Percentiles rank a stretch among this genome's conserved stretches.
These are phyloP conservation scores for Achlya hypogyna DNA, from an alignment of 352 stramenopile genomes.

Conservation along the genomic window DNA sequence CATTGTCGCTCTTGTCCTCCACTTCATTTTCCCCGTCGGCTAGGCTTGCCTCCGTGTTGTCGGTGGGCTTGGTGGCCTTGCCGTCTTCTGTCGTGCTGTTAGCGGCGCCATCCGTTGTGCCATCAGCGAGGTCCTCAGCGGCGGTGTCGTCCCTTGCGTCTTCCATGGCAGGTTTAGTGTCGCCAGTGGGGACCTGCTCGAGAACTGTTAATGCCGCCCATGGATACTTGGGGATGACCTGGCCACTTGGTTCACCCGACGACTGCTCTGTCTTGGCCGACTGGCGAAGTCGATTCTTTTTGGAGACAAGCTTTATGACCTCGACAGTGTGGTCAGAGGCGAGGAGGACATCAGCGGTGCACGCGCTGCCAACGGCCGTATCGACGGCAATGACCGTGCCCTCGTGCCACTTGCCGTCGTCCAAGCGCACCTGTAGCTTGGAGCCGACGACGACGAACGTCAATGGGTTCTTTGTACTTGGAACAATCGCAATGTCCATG, in stretches of 20 bases:
- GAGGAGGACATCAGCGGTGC: conserved; percentile 53
- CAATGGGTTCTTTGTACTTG: conserved; percentile 40
- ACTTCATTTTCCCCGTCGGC: neutral
- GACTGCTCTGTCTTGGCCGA: neutral
- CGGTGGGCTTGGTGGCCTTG: too few relatives aligned
- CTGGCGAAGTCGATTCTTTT: conserved; percentile 18
- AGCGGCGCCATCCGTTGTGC: neutral
- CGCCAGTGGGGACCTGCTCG: too few relatives aligned
- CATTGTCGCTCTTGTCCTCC: neutral
- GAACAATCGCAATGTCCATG: conserved; percentile 19
- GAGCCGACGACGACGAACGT: conserved; percentile 50
- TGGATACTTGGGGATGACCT: too few relatives aligned
- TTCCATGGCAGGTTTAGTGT: too few relatives aligned
- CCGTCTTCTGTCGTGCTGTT: too few relatives aligned
- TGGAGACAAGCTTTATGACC: conserved; percentile 47
- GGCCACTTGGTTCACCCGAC: neutral
- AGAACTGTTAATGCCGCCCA: too few relatives aligned
- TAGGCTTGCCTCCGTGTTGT: neutral
- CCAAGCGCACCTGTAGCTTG: conserved; percentile 54
- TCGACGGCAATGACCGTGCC: conserved; percentile 48
- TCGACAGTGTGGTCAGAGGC: conserved; percentile 51
- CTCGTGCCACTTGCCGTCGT: conserved; percentile 66
- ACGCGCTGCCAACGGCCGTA: conserved; percentile 45
- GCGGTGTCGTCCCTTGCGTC: too few relatives aligned
- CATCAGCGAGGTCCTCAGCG: too few relatives aligned